A percentile compares a stretch with the other conserved stretches of the same genome.
phyloP scores from a whole-genome alignment of 306 rosid species.

The Cucumis melo region DNA sequence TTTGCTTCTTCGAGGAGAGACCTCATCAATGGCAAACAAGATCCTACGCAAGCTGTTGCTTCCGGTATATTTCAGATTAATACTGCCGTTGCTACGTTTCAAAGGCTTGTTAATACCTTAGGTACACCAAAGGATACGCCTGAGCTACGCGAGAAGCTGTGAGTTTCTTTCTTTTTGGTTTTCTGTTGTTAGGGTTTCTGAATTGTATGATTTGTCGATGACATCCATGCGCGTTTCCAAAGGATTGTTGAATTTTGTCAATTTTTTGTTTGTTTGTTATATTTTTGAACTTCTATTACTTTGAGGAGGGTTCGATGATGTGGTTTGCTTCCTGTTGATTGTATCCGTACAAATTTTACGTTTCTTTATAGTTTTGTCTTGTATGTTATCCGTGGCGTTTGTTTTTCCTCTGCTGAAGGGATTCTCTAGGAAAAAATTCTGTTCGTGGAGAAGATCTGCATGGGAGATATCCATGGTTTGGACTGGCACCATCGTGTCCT shows the following conservation, averaged over 20 bases:
- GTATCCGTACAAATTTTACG: not conserved
- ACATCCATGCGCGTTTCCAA: not conserved
- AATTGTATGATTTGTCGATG: not conserved
- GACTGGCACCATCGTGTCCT: not conserved
- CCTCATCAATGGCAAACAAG: conserved; percentile 51
- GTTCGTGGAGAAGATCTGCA: not conserved
- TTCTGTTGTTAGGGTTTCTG: not conserved
- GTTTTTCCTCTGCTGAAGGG: not conserved
- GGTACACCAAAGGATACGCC: conserved; percentile 98
- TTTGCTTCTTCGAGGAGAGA: conserved; percentile 44
- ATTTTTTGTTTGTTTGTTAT: not conserved
- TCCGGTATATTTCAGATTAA: conserved; percentile 97
- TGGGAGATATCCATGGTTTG: not conserved
- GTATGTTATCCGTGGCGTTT: not conserved
- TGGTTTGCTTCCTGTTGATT: not conserved
- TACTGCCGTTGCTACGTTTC: conserved; percentile 90
- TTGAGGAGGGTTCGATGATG: not conserved
- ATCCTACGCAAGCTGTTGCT: conserved; percentile 91
- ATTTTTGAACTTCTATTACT: not conserved
- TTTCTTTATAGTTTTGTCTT: not conserved
- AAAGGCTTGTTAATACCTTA: conserved; percentile 87
- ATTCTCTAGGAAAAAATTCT: not conserved
- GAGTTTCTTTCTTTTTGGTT: conserved; percentile 11
- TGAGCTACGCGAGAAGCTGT: conserved; percentile 92
- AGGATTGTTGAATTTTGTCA: not conserved